Base-by-base conservation (phyloP, 129 eudicot genomes). In the Flaveria brownii region DNA sequence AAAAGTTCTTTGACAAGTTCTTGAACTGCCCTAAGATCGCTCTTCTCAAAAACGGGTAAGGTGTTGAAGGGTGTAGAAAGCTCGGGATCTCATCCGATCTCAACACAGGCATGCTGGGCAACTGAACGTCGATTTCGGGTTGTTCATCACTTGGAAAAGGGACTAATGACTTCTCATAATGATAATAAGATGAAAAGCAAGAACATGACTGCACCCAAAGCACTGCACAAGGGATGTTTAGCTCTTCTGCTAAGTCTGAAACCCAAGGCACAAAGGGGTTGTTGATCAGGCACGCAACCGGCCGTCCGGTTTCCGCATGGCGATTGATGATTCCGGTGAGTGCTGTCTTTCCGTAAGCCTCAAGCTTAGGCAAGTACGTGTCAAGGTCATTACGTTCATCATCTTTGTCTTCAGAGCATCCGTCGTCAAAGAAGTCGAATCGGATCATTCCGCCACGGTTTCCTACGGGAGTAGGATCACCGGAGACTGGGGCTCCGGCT, bases 201-300 rank as follows among this genome's bases (percentile, higher is more conserved):
- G 95, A 92, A 72, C 88, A 84, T 16, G 96, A 90, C n/a, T 90
- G 98, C 23, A 85, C 83, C 98, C 98, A 90, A 16, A 93, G 87
- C 86, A 88, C 23, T 1, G 96, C 92, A 28, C 80, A 79, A 16
- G 95, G n/a, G n/a, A n/a, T n/a, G n/a, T n/a, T n/a, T n/a, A n/a
- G n/a, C n/a, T n/a, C n/a, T n/a, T n/a, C n/a, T 88, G 63, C 98
- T 30, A 93, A 78, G 43, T 93, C 96, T 1, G 81, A 63, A 8
- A 88, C 98, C 96, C 96, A 93, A 0, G 95, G 92, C 26, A 93
- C 62, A 57, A 93, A 90, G 0, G 92, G 89, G 70, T 83, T 93
- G 77, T 83, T 85, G 56, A 93, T 83, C 1, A 93, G 25, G 73
- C 92, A 93, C 0, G 86, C 70, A 0, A 93, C 88, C 5, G 96